phyloP scores from a whole-genome alignment of 371 early-diverging fungal species.

The Mortierella sp. region DNA sequence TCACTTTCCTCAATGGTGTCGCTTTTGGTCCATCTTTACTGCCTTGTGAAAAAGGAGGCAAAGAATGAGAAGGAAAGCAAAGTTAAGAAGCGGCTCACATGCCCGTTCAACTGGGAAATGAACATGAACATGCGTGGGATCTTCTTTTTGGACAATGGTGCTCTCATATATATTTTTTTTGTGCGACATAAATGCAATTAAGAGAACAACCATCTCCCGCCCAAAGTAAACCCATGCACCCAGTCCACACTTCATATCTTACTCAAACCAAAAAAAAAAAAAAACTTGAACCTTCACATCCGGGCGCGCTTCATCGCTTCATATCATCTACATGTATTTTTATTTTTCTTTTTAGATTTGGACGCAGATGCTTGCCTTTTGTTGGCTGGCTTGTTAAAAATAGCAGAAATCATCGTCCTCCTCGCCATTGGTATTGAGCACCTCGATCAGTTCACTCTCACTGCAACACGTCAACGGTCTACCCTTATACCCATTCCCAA shows the following conservation, averaged over 20 bases:
- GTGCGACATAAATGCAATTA: not conserved
- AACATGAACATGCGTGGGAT: no score
- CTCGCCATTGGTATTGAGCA: not conserved
- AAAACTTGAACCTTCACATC: not conserved
- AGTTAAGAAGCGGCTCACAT: no score
- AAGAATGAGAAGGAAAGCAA: no score
- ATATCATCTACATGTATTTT: not conserved
- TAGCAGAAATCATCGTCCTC: constrained; percentile 41
- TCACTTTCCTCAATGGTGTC: not conserved
- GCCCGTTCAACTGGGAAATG: no score
- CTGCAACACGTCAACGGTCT: not conserved
- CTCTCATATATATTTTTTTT: constrained; percentile 1
- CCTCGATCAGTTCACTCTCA: not conserved
- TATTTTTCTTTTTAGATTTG: not conserved
- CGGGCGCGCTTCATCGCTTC: not conserved
- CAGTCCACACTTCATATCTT: no score
- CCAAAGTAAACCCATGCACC: not conserved
- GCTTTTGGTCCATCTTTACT: not conserved
- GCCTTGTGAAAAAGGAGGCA: not conserved
- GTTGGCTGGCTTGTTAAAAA: constrained; percentile 22
- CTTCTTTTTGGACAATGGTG: not conserved
- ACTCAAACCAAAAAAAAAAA: no score
- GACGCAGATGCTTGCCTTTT: not conserved
- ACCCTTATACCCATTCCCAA: not conserved
- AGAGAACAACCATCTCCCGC: not conserved